Base-by-base conservation (phyloP, 2,329 filamentous ascomycete species). In the Plectosphaerella sp. region DNA sequence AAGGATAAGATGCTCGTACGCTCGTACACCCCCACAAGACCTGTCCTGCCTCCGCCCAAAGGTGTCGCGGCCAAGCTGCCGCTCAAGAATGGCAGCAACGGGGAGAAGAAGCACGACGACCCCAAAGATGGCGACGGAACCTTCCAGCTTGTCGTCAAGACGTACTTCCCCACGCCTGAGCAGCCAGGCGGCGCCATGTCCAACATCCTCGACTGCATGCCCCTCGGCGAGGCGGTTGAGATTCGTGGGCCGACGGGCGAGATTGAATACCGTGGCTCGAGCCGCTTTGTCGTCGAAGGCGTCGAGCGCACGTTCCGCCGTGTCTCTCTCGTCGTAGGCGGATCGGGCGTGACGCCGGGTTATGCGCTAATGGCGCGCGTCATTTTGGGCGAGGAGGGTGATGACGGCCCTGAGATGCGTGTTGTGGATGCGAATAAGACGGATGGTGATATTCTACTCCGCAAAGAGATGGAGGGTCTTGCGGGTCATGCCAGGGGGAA, bases 161-260 rank as follows among this genome's bases (percentile, higher is more conserved):
- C 76, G 1, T 80, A 81, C 58, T 77, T 75, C 51, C 76, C 77
- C 0, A 69, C 64, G 37, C 55, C 65, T 1, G 62, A 64, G 2
- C 74, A 79, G 55, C 77, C 77, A 1, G 77, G 78, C 14, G 77
- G 78, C n/a, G 76, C 77, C 10, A 71, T 82, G 64, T 74, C 68
- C 42, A 79, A 79, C 52, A 73, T 80, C 48, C 70, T 81, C 3
- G 74, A 80, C 60, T 75, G 68, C 57, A 70, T 81, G 50, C 70
- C 70, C 0, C 57, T 74, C 1, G 72, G 74, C 16, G 73, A 78
- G 56, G 69, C 76, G 52, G 64, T 80, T 28, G 78, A 82, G 56
- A 69, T 80, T 33, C 73, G 72, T 14, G 78, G 78, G 0, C 78
- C 78, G 0, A 72, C 71, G 0, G 77, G 78, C 15, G 73, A 78